Percentiles rank a stretch among this genome's conserved stretches.
phyloP scores from a whole-genome alignment of 148 eudicot species.

The Suaeda aralocaspica region DNA sequence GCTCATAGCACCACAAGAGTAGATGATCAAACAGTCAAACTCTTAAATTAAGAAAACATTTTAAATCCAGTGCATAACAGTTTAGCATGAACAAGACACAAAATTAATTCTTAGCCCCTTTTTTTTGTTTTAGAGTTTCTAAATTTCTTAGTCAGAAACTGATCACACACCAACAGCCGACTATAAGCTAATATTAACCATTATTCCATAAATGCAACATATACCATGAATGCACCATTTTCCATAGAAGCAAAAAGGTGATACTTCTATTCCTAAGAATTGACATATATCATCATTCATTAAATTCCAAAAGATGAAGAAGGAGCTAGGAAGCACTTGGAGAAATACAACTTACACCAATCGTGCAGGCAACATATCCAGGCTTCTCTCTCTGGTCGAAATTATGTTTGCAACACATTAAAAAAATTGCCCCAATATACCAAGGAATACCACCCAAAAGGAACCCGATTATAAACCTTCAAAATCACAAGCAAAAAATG shows the following conservation, averaged over 20 bases:
- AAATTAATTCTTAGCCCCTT: too few species aligned
- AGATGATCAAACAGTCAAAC: too few species aligned
- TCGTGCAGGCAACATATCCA: slow-evolving; percentile 69
- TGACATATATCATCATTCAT: not conserved
- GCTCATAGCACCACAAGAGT: too few species aligned
- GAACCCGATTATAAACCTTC: slow-evolving; percentile 90
- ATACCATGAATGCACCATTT: not conserved
- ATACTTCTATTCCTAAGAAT: not conserved
- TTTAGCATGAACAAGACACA: too few species aligned
- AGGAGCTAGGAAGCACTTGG: not conserved
- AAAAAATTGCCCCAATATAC: slow-evolving; percentile 67
- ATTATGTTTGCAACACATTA: slow-evolving; percentile 47
- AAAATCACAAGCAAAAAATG: slow-evolving; percentile 17
- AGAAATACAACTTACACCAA: slow-evolving; percentile 74
- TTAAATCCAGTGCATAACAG: too few species aligned
- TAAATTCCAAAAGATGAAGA: slow-evolving; percentile 1
- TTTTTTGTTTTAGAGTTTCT: too few species aligned
- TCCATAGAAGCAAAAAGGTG: not conserved
- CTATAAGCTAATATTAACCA: not conserved
- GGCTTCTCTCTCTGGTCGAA: slow-evolving; percentile 81
- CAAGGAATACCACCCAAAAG: slow-evolving; percentile 87
- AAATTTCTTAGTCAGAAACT: not conserved
- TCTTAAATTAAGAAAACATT: too few species aligned
- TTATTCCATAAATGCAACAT: not conserved
- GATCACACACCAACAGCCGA: not conserved